Evolutionary conservation across 306 rosid species (phyloP).

Genomic region (Cyclanthera cordifolia): DNA sequence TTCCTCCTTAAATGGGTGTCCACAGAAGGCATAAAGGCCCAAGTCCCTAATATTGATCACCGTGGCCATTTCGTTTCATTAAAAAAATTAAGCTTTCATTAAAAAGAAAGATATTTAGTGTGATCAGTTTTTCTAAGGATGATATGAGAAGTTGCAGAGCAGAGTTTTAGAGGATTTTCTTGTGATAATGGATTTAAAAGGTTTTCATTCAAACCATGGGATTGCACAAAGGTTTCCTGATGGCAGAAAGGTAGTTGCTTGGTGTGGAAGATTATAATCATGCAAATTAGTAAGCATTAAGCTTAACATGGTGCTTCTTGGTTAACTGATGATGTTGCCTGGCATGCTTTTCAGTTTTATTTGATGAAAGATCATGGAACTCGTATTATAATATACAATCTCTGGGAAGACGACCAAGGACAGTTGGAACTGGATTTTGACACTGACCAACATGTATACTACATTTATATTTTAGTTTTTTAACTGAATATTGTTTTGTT

Average conservation of each 20-base stretch:
- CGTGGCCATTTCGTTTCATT: not conserved
- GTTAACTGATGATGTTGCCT: conserved; percentile 19
- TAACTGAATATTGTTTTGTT: not conserved
- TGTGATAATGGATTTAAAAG: not conserved
- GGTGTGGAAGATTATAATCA: not conserved
- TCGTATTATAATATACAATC: conserved; percentile 76
- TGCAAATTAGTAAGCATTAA: not conserved
- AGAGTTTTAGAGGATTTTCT: not conserved
- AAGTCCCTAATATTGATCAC: no score
- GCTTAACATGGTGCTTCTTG: not conserved
- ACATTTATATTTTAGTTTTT: conserved; percentile 1
- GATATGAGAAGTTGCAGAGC: not conserved
- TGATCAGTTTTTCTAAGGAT: not conserved
- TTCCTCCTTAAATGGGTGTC: no score
- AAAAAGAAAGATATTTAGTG: not conserved
- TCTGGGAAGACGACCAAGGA: conserved; percentile 98
- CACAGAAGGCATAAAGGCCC: no score
- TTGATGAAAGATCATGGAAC: conserved; percentile 64
- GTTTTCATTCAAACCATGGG: not conserved
- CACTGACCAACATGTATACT: conserved; percentile 66
- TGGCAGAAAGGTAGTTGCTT: not conserved
- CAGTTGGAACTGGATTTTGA: conserved; percentile 85
- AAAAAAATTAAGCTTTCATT: not conserved
- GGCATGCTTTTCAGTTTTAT: conserved; percentile 41
- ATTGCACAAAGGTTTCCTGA: not conserved